A percentile compares a stretch with the other conserved stretches of the same genome.
These are phyloP conservation scores for Grosmannia huntii DNA, from an alignment of 2,329 filamentous ascomycete genomes.

Conservation along the genomic window DNA sequence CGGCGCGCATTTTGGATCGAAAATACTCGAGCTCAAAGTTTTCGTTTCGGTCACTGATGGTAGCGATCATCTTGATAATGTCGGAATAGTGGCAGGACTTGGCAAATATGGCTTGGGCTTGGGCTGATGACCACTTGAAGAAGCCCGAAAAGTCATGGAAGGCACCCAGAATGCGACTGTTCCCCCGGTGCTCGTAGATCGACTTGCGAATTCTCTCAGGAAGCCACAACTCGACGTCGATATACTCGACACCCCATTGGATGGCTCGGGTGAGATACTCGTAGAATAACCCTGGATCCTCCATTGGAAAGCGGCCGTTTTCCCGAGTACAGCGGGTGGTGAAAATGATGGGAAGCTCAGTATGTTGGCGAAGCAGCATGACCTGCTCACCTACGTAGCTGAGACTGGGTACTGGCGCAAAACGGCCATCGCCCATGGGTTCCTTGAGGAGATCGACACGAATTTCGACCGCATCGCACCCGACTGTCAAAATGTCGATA, in stretches of 20 bases:
- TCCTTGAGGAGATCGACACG: slow-evolving; percentile 73
- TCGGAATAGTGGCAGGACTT: slow-evolving; percentile 64
- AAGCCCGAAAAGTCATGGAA: slow-evolving; percentile 80
- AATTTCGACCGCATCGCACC: slow-evolving; percentile 74
- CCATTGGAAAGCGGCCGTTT: slow-evolving; percentile 77
- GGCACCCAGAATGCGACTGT: slow-evolving; percentile 79
- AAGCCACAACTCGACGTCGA: slow-evolving; percentile 80
- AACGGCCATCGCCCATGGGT: slow-evolving; percentile 47
- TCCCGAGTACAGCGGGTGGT: slow-evolving; percentile 72
- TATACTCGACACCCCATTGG: slow-evolving; percentile 82
- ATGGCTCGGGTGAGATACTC: slow-evolving; percentile 72
- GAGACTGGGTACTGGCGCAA: slow-evolving; percentile 58
- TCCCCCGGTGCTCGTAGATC: slow-evolving; percentile 58
- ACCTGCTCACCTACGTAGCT: slow-evolving; percentile 79
- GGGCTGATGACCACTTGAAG: slow-evolving; percentile 68
- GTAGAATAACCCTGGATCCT: slow-evolving; percentile 61
- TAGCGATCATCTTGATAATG: slow-evolving; percentile 83
- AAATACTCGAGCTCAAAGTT: slow-evolving; percentile 90
- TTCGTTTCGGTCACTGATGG: slow-evolving; percentile 69
- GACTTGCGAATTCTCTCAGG: slow-evolving; percentile 60
- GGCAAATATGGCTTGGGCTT: slow-evolving; percentile 59
- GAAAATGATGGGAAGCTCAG: slow-evolving; percentile 81
- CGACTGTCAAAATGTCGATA: slow-evolving; percentile 75
- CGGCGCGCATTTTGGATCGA: slow-evolving; percentile 58
- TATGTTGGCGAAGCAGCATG: slow-evolving; percentile 70